Conservation (phyloP, 202 grass and related monocot species). For the Carex arenaria region DNA sequence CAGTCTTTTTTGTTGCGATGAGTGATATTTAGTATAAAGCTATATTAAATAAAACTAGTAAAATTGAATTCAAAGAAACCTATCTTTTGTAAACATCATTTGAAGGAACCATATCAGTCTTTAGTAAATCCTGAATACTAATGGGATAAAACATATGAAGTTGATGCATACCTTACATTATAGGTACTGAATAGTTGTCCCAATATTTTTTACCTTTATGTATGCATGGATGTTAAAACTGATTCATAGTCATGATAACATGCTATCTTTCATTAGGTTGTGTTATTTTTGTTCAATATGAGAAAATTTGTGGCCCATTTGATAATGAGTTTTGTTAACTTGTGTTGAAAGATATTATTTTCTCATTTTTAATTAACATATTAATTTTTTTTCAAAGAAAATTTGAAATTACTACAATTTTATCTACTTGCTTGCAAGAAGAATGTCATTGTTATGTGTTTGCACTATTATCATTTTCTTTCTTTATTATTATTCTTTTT, state of each 20-base stretch:
- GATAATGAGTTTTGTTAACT: neutral
- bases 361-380: neutral
- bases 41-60: neutral
- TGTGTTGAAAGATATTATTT: neutral
- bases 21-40: neutral
- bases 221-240: neutral
- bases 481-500: neutral
- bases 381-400: neutral
- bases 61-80: neutral
- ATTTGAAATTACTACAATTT: neutral
- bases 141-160: neutral
- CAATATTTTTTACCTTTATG: neutral
- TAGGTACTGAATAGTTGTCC: neutral
- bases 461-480: constrained; percentile 1
- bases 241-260: neutral
- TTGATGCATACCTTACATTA: neutral
- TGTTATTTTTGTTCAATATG: neutral
- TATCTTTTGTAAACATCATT: neutral
- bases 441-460: constrained; percentile 5
- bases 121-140: neutral
- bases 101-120: neutral
- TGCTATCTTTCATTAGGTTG: neutral
- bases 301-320: neutral
- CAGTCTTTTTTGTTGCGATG: neutral
- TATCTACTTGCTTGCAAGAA: neutral